phyloP scores from a whole-genome alignment of 1,139 yeast genomes.

The Nakaseomyces uthaithaninus region DNA sequence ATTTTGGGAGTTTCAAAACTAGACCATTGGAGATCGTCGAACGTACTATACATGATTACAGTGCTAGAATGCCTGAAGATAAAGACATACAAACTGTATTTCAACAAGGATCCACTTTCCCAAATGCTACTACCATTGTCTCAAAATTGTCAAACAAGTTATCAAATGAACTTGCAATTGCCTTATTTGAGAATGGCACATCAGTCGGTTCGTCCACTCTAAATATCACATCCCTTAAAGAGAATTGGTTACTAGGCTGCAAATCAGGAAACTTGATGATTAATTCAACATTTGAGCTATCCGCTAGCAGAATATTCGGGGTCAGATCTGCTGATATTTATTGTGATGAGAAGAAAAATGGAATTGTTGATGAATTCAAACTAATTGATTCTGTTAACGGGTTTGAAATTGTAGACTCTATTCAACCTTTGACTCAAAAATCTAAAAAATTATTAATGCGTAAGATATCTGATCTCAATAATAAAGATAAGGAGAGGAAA shows the following conservation, averaged over 20 bases:
- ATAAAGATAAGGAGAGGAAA: constrained; percentile 42
- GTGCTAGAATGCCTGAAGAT: constrained; percentile 34
- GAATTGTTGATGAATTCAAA: not conserved
- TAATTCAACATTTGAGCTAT: constrained; percentile 41
- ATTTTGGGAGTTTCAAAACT: constrained; percentile 53
- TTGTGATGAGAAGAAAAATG: constrained; percentile 28
- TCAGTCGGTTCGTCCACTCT: constrained; percentile 38
- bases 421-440: not conserved
- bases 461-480: constrained; percentile 9
- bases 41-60: constrained; percentile 41
- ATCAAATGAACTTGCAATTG: constrained; percentile 35
- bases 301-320: constrained; percentile 44
- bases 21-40: constrained; percentile 53
- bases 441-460: not conserved
- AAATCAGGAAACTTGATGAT: constrained; percentile 41
- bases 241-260: constrained; percentile 31
- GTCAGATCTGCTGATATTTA: constrained; percentile 38
- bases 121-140: constrained; percentile 14
- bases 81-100: constrained; percentile 33
- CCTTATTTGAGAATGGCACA: constrained; percentile 48
- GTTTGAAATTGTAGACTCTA: constrained; percentile 8
- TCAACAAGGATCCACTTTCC: constrained; percentile 36
- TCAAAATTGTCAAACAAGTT: constrained; percentile 18
- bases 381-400: not conserved
- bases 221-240: constrained; percentile 25